Evolutionary conservation across 495 filamentous ascomycete species (phyloP).

Genomic region (Podospora fimiseda): DNA sequence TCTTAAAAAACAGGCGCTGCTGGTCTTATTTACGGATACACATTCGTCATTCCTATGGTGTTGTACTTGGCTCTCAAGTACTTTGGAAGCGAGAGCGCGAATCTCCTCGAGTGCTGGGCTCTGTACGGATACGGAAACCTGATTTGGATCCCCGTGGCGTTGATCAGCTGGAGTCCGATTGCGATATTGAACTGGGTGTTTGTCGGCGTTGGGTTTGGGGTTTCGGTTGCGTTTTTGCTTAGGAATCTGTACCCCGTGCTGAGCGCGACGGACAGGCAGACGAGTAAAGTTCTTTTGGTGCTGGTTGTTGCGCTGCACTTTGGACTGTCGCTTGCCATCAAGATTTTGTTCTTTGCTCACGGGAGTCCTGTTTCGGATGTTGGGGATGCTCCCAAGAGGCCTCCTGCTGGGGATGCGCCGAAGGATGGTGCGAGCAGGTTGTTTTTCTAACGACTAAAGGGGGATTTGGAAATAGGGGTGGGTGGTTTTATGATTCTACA

Average conservation of each 20-base stretch:
- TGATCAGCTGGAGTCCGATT: conserved; percentile 82
- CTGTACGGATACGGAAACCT: conserved; percentile 94
- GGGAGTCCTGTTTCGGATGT: conserved; percentile 59
- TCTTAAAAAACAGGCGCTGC: conserved; percentile 55
- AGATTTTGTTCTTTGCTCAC: conserved; percentile 91
- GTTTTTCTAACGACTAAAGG: not conserved
- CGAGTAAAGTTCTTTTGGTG: conserved; percentile 79
- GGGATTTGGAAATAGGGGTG: not conserved
- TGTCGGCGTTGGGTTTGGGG: conserved; percentile 80
- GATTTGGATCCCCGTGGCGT: conserved; percentile 91
- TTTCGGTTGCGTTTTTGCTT: conserved; percentile 80
- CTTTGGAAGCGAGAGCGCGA: conserved; percentile 85
- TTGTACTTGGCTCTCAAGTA: conserved; percentile 88
- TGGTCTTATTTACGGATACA: conserved; percentile 91
- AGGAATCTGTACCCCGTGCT: conserved; percentile 91
- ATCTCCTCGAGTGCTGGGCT: conserved; percentile 86
- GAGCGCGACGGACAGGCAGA: conserved; percentile 84
- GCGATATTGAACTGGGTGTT: conserved; percentile 87
- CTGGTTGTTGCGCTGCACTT: conserved; percentile 80
- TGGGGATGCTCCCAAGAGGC: conserved; percentile 2
- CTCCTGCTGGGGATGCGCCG: not conserved
- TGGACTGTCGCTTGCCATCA: conserved; percentile 84
- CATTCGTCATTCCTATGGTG: conserved; percentile 69
- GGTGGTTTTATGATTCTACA: not conserved
- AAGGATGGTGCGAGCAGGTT: not conserved